Evolutionary conservation across 129 eudicot genomes (phyloP), one percentile per base, ranked within the genome.

Genomic region (Arctium lappa): DNA sequence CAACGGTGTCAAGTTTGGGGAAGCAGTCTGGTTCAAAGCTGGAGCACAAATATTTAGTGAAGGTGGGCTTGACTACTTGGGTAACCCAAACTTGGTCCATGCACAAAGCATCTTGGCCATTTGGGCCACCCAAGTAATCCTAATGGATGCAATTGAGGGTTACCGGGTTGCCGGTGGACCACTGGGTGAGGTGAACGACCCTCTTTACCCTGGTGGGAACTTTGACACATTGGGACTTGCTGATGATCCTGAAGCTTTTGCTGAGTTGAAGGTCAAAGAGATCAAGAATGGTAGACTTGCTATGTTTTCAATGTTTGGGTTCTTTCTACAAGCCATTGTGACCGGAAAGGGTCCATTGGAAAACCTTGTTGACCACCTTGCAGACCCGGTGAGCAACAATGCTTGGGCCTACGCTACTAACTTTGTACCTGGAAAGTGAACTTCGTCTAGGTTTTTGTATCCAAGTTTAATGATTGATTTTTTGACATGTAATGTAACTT

Each of bases 201-300:
- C 74, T 0, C 74, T 78, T 16, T 78, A 78, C 81, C 60, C 81
- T 22, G 81, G 81, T n/a, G 82, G 82, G 8, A 79, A 75, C 75
- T 79, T 79, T 66, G 82, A 79, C 44, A 66, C 82, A 2, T 68
- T 78, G 81, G 81, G 81, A 18, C 81, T 78, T 78, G 63, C 81
- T 3, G 81, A 78, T 27, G 81, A 78, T 29, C 81, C 73, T 2
- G 81, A 78, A 27, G 81, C 81, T 78, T 78, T 78, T 78, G 73
- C 81, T 1, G 73, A 68, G 66, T 48, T 66, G 27, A 68, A 79
- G 39, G 82, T 68, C 2, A 79, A 79, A 18, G 75, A 79, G 65
- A 31, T 42, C 6, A 79, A 68, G 73, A 68, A 79, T 30, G 82
- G 75, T 42, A 69, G 82, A 62, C 66, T 79, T 0, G 82, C 75